Base-by-base conservation (phyloP, 2,329 filamentous ascomycete species). In the Cercospora beticola region DNA sequence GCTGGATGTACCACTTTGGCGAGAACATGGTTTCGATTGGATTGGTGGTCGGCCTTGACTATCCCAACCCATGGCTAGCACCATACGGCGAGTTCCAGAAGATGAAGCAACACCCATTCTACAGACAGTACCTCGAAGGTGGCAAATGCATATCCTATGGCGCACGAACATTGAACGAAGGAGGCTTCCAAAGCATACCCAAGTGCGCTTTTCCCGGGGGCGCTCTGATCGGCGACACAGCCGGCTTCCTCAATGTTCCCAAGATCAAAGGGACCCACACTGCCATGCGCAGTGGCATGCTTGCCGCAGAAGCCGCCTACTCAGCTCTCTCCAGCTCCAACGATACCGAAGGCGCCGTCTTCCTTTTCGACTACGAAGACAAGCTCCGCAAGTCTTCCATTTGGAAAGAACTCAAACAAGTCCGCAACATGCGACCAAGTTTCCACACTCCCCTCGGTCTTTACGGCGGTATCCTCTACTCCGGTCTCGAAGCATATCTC, bases 1-100 rank as follows among this genome's bases (percentile, higher is more conserved):
- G 92, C n/a, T 99, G 93, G 90, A 94, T 99, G 92, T 99, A 99
- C 78, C 95, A 99, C 81, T 99, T 98, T 80, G 95, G 94, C 43
- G 94, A 99, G 75, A 99, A 98, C 81, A 87, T 98, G 75, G 94
- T 99, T 69, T 93, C 90, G 73, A 86, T 99, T 66, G 95, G 95
- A 26, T 85, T 98, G 18, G 95, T 99, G 10, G 92, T 96, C 43
- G 94, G 94, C 26, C 86, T 99, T 64, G 95, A 99, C 83, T 99
- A 99, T 80, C 86, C 92, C 52, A 99, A 99, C 81, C 95, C 95
- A 0, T 99, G 94, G 93, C 82, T 98, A 65, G 95, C 94, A 3
- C 95, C 95, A 0, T 99, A 98, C 79, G 88, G 89, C 67, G 95
- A 99, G 79, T 99, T 99, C 80, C 95, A 99, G 81, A 97, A 97